A percentile compares a stretch with the other conserved stretches of the same genome.
These are phyloP conservation scores for Talaromyces marneffei DNA, from an alignment of 2,329 filamentous ascomycete species.

Conservation along the genomic window DNA sequence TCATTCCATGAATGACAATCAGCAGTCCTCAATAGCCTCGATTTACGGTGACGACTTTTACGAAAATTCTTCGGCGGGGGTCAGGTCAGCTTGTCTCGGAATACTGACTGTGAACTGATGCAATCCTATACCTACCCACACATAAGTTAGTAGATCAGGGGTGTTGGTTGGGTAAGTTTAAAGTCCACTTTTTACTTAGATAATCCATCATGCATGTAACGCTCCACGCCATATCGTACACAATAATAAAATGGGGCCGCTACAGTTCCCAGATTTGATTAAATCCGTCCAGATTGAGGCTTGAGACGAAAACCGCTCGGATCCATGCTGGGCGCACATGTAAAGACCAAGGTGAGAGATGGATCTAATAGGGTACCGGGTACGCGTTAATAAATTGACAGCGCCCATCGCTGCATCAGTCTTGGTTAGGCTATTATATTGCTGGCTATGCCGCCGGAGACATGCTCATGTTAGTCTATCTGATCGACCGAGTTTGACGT, in stretches of 20 bases:
- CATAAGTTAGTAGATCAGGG: neutral
- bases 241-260: neutral
- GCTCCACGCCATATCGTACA: neutral
- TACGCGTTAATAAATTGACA: neutral
- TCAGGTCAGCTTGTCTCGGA: neutral
- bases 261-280: neutral
- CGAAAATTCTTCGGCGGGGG: neutral
- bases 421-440: neutral
- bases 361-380: neutral
- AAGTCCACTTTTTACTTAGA: no score
- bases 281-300: neutral
- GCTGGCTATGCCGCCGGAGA: neutral
- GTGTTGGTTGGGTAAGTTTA: neutral
- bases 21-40: neutral
- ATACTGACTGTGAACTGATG: neutral
- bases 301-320: neutral
- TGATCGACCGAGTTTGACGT: neutral
- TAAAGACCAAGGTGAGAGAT: neutral
- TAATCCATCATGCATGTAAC: neutral
- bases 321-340: neutral
- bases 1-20: neutral
- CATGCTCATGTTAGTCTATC: neutral
- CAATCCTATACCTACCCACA: no score
- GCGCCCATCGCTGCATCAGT: neutral
- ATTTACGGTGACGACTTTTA: neutral